Base-by-base conservation (phyloP, 768 basidiomycete species). In the Suillus weaverae region DNA sequence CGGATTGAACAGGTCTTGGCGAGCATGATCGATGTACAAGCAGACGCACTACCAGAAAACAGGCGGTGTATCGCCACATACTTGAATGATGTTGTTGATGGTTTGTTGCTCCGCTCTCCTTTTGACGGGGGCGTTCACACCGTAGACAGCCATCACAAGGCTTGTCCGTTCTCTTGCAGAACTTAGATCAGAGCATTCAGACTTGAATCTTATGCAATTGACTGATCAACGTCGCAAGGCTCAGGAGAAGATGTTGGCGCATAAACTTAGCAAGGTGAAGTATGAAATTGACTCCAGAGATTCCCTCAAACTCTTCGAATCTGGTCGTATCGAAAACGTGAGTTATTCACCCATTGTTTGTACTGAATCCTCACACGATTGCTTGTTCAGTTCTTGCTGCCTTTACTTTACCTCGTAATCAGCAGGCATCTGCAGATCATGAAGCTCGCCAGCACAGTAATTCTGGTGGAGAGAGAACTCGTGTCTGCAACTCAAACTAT, bases 241-340 rank as follows among this genome's bases (percentile, higher is more conserved):
- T 75, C 76, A 61, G 74, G 78, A 64, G 62, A 68, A 11, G 64
- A 74, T 1, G 44, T 79, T 4, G 65, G 69, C 50, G 5, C 66
- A 65, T 32, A 74, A 72, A 26, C 69, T 80, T 14, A 71, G 76
- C 33, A 65, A 64, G 1, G 65, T 77, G 16, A 54, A 60, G 16
- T 80, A 74, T 44, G 67, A 77, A 39, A 74, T 80, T 20, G 76
- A 79, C 60, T 74, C 70, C 22, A 33, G 63, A 18, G 70, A 76
- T 53, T 76, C 76, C 0, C 63, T 78, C 2, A 61, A 55, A 14
- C 67, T 78, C n/a, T 70, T 68, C 0, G 79, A 77, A 6, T 71
- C 70, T 2, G 76, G 77, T 4, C 66, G 77, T n/a, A 76, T 79
- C 33, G 79, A 80, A 66, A 67, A 73, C 50, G 78, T 77, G 33